A percentile compares a stretch with the other conserved stretches of the same genome.
These are phyloP conservation scores for Plantago lanceolata DNA, from an alignment of 305 asterid species.

Conservation along the genomic window DNA sequence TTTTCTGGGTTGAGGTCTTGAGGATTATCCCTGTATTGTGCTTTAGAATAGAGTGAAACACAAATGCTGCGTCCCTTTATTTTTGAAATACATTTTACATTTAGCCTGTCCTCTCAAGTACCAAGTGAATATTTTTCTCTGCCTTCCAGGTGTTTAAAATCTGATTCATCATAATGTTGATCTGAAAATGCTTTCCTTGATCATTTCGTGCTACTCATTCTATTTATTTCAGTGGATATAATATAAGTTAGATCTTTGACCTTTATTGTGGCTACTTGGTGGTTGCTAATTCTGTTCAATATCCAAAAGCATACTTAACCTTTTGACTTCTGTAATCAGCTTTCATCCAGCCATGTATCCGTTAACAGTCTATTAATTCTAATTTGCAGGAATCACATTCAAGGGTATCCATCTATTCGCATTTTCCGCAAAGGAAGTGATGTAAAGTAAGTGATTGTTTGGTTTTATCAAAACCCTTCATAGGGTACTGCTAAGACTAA, in stretches of 20 bases:
- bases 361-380: constrained; percentile 26
- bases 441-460: constrained; percentile 48
- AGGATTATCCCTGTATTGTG: neutral
- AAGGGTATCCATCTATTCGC: constrained; percentile 94
- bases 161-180: constrained; percentile 5
- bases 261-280: neutral
- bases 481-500: neutral
- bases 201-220: constrained; percentile 12
- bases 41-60: neutral
- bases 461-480: neutral
- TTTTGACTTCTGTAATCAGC: too few relatives aligned
- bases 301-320: too few relatives aligned
- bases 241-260: neutral
- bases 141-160: constrained; percentile 5
- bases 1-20: neutral
- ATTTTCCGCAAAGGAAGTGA: constrained; percentile 89
- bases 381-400: constrained; percentile 84
- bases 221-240: constrained; percentile 11
- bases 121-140: neutral
- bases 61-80: neutral
- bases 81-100: neutral
- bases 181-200: constrained; percentile 12
- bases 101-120: constrained; percentile 2
- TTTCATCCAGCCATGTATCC: constrained; percentile 21
- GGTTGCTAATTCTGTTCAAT: neutral